Base-by-base conservation (phyloP, 208 protist species). In the Angomonas deanei region DNA sequence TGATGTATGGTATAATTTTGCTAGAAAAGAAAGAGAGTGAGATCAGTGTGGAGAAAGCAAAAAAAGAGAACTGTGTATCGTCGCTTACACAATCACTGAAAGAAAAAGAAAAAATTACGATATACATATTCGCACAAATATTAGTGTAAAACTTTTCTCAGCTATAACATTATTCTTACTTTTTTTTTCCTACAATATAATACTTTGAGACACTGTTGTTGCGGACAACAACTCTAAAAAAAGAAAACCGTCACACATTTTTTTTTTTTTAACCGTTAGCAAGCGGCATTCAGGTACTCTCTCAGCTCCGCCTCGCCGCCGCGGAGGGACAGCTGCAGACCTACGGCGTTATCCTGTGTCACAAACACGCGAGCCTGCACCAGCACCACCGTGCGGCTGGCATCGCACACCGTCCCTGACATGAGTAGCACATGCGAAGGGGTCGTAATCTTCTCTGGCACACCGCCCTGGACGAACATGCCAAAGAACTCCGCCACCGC, bases 401-500 rank as follows among this genome's bases (percentile, higher is more conserved):
- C 68, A 49, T 92, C 80, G 1, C 68, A 80, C 53, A 94, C 55
- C 21, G 61, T 76, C 26, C 91, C 91, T 1, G 84, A 75, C 86
- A 97, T 90, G 62, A 55, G 69, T 17, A 97, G 66, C 53, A 80
- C 84, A 74, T 94, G 91, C 27, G 84, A 91, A 1, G 74, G 68
- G 10, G 75, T 83, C 3, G 76, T 79, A 11, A 93, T 72, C 64
- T 84, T 82, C 57, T 90, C 85, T 33, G 85, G 80, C 42, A 87
- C 73, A 32, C 82, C 83, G 24, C 76, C 84, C 21, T 82, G 76
- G 30, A 92, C 72, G 65, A 86, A 64, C 84, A 93, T 92, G 61
- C 86, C 84, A 47, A 92, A 97, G 69, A 97, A 95, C 6, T 78
- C 64, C 6, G 84, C 82, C 15, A 97, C 66, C 69, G 91, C 84